Percentiles rank a stretch among this genome's conserved stretches.
Conservation (phyloP, 78 protist genomes). For the Cyanophora paradoxa region DNA sequence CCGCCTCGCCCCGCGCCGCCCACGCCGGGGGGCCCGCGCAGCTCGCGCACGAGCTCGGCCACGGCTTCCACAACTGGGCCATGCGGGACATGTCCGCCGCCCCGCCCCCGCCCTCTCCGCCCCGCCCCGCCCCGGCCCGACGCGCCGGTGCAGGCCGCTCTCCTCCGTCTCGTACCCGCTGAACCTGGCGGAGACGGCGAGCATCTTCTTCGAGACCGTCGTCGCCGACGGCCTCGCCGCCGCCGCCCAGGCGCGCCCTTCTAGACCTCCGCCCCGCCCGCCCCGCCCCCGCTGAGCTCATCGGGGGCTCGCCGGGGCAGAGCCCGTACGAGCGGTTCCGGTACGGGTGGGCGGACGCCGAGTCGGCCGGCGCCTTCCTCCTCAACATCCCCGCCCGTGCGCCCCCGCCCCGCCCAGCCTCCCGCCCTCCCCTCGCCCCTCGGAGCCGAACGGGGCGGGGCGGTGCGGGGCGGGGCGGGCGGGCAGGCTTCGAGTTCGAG, state of each 20-base stretch:
- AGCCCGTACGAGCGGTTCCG: neutral
- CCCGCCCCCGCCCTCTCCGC: neutral
- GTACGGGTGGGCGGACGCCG: neutral
- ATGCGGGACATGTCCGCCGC: neutral
- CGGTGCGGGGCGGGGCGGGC: too few relatives aligned
- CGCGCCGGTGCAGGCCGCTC: neutral
- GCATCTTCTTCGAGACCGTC: constrained; percentile 14
- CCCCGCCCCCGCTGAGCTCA: too few relatives aligned
- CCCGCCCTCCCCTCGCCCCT: too few relatives aligned
- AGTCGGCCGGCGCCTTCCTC: constrained; percentile 1
- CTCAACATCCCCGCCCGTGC: constrained; percentile 17
- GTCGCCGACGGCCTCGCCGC: constrained; percentile 2
- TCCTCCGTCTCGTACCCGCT: neutral
- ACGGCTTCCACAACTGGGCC: constrained; percentile 1
- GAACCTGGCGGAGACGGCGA: constrained; percentile 8
- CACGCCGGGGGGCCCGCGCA: neutral
- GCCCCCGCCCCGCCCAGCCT: too few relatives aligned
- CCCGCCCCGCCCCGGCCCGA: neutral
- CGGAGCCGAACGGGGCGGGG: too few relatives aligned
- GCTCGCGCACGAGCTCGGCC: constrained; percentile 4
- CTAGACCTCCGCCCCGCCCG: too few relatives aligned
- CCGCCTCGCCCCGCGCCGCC: neutral
- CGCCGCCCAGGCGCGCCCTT: neutral
- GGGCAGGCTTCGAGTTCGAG: constrained; percentile 11
- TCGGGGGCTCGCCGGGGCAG: neutral